Evolutionary conservation across 495 filamentous ascomycete species (phyloP).

Genomic region (Aspergillus ellipticus): DNA sequence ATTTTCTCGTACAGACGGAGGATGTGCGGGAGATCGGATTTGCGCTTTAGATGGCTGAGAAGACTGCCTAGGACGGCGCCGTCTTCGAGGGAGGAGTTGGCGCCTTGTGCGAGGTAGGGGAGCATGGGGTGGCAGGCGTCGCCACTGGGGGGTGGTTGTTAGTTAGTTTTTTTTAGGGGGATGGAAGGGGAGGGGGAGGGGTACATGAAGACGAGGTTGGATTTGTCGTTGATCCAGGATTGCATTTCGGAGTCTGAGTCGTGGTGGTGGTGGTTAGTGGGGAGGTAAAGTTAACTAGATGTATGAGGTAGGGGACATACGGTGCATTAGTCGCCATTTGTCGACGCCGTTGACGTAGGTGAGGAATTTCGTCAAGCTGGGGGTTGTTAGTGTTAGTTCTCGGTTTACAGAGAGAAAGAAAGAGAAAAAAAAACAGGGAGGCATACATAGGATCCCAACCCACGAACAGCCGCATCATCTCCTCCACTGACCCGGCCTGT

Average conservation of each 20-base stretch:
- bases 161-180: constrained; percentile 2
- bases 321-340: constrained; percentile 67
- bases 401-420: neutral
- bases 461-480: constrained; percentile 60
- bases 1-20: constrained; percentile 56
- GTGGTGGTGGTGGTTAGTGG: neutral
- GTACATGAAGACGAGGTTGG: constrained; percentile 38
- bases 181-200: neutral
- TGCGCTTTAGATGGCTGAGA: constrained; percentile 33
- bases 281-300: too few species aligned
- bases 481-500: constrained; percentile 53
- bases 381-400: constrained; percentile 6
- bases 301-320: constrained; percentile 20
- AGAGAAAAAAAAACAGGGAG: neutral
- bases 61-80: constrained; percentile 47
- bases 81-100: constrained; percentile 49
- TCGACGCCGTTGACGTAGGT: constrained; percentile 32
- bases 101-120: constrained; percentile 61
- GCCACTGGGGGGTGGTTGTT: constrained; percentile 32
- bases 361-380: constrained; percentile 33
- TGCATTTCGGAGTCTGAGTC: constrained; percentile 34
- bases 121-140: constrained; percentile 68
- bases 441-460: constrained; percentile 54
- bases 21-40: constrained; percentile 43
- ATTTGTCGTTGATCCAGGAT: constrained; percentile 34